These are phyloP conservation scores for Dendrobium officinale DNA, from an alignment of 106 monocot species.

Conservation along the genomic window DNA sequence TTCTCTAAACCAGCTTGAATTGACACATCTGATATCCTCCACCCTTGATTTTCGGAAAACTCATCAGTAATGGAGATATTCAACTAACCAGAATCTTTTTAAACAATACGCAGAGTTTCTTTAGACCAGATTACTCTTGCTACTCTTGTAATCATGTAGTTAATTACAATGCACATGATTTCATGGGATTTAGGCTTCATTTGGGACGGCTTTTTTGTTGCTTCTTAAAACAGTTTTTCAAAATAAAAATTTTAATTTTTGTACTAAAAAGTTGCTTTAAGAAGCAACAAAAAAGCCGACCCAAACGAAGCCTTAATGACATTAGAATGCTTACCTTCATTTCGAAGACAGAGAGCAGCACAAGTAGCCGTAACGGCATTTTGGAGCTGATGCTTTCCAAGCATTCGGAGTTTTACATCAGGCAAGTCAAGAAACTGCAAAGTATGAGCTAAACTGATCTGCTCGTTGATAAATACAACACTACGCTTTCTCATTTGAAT, in stretches of 20 bases:
- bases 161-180: neutral
- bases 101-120: neutral
- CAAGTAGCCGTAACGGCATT: slow-evolving; percentile 89
- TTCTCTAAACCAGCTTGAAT: slow-evolving; percentile 63
- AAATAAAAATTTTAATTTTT: no score
- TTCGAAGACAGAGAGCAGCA: slow-evolving; percentile 54
- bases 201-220: no score
- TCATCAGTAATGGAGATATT: neutral
- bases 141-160: neutral
- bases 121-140: neutral
- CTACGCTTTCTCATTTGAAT: neutral
- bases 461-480: neutral
- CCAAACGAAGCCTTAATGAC: no score
- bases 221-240: no score
- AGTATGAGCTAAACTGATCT: neutral
- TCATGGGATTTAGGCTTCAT: neutral
- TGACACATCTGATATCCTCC: slow-evolving; percentile 60
- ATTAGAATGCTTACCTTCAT: slow-evolving; percentile 31
- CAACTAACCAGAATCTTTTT: neutral
- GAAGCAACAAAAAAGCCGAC: no score
- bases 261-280: no score
- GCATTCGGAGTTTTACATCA: slow-evolving; percentile 66
- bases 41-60: slow-evolving; percentile 31
- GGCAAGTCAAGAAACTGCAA: slow-evolving; percentile 52
- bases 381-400: slow-evolving; percentile 78